Conservation (phyloP, 2,329 filamentous ascomycete species). For the Cladosporium sp. region DNA sequence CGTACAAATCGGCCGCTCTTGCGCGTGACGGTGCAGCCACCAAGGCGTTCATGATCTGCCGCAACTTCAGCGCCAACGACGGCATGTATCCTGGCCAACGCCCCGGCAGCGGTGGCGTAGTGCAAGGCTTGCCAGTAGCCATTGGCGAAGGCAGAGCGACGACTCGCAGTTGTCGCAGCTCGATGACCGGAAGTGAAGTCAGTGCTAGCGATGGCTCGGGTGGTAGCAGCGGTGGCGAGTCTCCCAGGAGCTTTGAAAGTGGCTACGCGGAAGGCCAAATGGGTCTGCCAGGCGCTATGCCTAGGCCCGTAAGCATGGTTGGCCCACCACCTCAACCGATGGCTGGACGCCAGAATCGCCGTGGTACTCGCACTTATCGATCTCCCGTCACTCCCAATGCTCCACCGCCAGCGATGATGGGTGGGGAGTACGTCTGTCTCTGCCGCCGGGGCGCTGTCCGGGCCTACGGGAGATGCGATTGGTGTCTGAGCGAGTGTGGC, state of each 20-base stretch:
- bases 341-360: neutral
- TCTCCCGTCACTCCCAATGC: neutral
- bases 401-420: conserved; percentile 17
- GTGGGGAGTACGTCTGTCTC: conserved; percentile 34
- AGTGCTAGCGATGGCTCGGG: conserved; percentile 41
- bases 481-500: conserved; percentile 46
- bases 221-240: conserved; percentile 56
- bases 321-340: neutral
- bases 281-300: conserved; percentile 25
- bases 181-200: conserved; percentile 38
- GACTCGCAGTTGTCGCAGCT: conserved; percentile 38
- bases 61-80: conserved; percentile 95
- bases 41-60: conserved; percentile 95
- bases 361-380: neutral
- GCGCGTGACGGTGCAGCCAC: conserved; percentile 93
- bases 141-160: conserved; percentile 59
- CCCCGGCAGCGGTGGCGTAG: conserved; percentile 50
- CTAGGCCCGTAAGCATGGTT: conserved; percentile 16
- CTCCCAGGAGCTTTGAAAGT: conserved; percentile 52
- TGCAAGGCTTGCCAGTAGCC: conserved; percentile 65
- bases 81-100: conserved; percentile 72
- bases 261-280: conserved; percentile 43
- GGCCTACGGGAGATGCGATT: conserved; percentile 47
- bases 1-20: conserved; percentile 77
- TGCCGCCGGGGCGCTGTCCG: conserved; percentile 42